phyloP scores from a whole-genome alignment of 805 yeast species.

The Saturnispora halmiae region DNA sequence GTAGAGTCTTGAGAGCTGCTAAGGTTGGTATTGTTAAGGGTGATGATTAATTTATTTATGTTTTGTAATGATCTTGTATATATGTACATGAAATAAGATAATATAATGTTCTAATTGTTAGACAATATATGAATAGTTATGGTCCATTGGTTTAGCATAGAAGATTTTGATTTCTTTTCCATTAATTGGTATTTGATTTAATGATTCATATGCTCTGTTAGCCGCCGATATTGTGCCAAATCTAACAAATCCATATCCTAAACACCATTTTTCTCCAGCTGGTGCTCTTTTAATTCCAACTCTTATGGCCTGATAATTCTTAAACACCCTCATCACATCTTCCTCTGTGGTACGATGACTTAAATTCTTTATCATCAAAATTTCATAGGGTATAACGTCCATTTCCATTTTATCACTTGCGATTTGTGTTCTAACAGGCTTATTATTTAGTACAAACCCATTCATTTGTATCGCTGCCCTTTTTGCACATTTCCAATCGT shows the following conservation, averaged over 20 bases:
- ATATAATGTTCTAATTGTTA: slow-evolving; percentile 5
- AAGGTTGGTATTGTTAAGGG: slow-evolving; percentile 88
- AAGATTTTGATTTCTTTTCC: slow-evolving; percentile 35
- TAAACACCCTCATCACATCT: slow-evolving; percentile 21
- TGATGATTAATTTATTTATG: slow-evolving; percentile 23
- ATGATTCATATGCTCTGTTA: slow-evolving; percentile 35
- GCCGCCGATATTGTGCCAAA: slow-evolving; percentile 38
- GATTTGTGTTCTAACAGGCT: slow-evolving; percentile 20
- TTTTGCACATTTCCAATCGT: slow-evolving; percentile 16
- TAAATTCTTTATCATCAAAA: slow-evolving; percentile 23
- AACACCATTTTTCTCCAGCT: slow-evolving; percentile 18
- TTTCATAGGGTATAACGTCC: slow-evolving; percentile 16
- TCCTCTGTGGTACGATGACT: slow-evolving; percentile 22
- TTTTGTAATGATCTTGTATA: slow-evolving; percentile 7
- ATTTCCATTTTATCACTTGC: slow-evolving; percentile 13
- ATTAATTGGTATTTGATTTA: slow-evolving; percentile 35
- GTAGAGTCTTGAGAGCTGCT: slow-evolving; percentile 88
- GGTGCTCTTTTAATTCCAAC: slow-evolving; percentile 25
- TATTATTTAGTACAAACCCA: slow-evolving; percentile 23
- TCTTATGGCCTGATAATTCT: slow-evolving; percentile 23
- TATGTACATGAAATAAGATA: slow-evolving; percentile 1
- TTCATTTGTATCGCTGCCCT: slow-evolving; percentile 26
- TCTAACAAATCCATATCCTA: slow-evolving; percentile 58
- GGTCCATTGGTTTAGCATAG: slow-evolving; percentile 21
- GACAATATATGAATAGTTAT: slow-evolving; percentile 22